These are phyloP conservation scores for Quercus tomentella DNA, from an alignment of 331 rosid genomes.

Conservation along the genomic window DNA sequence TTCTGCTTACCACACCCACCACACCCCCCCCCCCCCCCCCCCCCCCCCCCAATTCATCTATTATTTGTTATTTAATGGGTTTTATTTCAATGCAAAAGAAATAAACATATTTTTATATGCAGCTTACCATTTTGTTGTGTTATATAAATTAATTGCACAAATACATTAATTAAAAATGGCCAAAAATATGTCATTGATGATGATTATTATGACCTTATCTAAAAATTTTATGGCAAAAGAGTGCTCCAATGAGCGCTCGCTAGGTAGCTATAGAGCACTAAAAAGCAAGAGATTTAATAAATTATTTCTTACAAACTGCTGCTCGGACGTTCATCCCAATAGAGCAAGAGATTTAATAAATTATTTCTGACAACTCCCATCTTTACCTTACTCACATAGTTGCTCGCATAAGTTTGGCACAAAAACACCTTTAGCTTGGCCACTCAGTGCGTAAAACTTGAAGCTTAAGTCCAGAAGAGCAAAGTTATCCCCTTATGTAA, in stretches of 20 bases:
- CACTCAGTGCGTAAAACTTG: constrained; percentile 27
- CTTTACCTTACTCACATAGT: constrained; percentile 27
- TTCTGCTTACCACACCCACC: too few relatives aligned
- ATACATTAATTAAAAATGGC: too few relatives aligned
- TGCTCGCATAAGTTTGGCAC: constrained; percentile 29
- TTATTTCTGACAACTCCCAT: constrained; percentile 23
- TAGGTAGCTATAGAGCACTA: not conserved
- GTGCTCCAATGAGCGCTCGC: not conserved
- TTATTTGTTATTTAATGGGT: too few relatives aligned
- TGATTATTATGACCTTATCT: not conserved
- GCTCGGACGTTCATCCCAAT: constrained; percentile 25
- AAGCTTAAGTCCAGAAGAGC: constrained; percentile 45
- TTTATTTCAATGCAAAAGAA: too few relatives aligned
- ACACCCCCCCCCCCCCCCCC: accelerated
- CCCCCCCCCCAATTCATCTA: too few relatives aligned
- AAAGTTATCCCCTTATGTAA: constrained; percentile 27
- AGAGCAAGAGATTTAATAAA: constrained; percentile 14
- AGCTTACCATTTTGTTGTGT: too few relatives aligned
- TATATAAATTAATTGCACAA: too few relatives aligned
- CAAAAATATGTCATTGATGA: not conserved
- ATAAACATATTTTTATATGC: too few relatives aligned
- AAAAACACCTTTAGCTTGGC: constrained; percentile 28
- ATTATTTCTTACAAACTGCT: constrained; percentile 27
- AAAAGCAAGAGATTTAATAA: not conserved
- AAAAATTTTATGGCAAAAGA: not conserved